Evolutionary conservation across 2,329 filamentous ascomycete species (phyloP).

Genomic region (Alternaria infectoria): DNA sequence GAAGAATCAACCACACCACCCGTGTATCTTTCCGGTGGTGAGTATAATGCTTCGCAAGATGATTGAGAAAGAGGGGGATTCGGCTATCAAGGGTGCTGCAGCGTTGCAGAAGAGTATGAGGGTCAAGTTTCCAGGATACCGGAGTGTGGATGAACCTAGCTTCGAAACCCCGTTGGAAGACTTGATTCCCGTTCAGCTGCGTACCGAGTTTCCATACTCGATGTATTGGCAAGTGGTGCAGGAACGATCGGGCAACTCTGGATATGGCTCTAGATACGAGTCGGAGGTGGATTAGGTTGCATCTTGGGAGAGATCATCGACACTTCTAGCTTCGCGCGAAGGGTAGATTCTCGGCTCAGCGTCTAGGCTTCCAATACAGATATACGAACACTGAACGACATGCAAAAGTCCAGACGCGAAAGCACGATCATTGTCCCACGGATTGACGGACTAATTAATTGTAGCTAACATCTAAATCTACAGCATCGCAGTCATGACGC

Average conservation of each 20-base stretch:
- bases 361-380: not conserved
- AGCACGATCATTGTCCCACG: not conserved
- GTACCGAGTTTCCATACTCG: not conserved
- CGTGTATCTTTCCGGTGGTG: not conserved
- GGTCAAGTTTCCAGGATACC: not conserved
- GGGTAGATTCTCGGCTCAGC: not conserved
- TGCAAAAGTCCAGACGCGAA: too few species aligned
- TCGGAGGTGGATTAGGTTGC: not conserved
- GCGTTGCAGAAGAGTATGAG: not conserved
- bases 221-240: not conserved
- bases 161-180: not conserved
- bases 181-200: not conserved
- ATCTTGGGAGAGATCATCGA: not conserved
- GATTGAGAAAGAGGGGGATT: not conserved
- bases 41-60: not conserved
- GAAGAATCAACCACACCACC: too few species aligned
- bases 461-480: not conserved
- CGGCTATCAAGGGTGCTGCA: not conserved
- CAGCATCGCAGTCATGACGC: not conserved
- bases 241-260: too few species aligned
- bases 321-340: not conserved
- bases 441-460: not conserved
- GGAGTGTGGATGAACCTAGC: not conserved
- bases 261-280: not conserved
- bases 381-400: not conserved